Conservation (phyloP, 140 eudicot genomes). For the Anethum foeniculum region DNA sequence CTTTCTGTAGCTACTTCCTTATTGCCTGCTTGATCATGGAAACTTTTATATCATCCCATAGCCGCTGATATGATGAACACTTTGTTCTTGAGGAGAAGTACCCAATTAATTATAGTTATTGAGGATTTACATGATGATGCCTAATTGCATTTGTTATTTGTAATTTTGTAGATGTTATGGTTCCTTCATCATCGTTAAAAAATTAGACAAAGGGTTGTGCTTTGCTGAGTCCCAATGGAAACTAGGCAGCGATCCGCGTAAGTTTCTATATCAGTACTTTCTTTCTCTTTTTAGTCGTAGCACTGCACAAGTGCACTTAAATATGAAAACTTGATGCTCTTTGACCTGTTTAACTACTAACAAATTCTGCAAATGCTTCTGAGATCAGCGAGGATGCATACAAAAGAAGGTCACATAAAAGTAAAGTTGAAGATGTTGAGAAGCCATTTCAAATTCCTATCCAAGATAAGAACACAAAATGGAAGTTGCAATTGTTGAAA, state of each 20-base stretch:
- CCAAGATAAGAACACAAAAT: constrained; percentile 39
- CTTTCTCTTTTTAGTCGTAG: background rate
- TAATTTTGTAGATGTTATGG: background rate
- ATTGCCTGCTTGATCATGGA: background rate
- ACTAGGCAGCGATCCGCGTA: constrained; percentile 10
- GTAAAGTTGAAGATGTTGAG: constrained; percentile 33
- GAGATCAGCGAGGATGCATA: constrained; percentile 51
- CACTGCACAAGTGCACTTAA: background rate
- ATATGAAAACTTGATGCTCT: background rate
- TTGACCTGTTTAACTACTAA: background rate
- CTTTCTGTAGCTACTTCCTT: background rate
- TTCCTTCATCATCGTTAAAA: constrained; percentile 1
- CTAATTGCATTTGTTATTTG: background rate
- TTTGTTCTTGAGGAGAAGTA: background rate
- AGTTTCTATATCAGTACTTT: background rate
- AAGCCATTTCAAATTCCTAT: constrained; percentile 32
- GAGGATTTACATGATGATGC: background rate
- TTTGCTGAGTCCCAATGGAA: constrained; percentile 1
- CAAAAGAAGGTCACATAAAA: constrained; percentile 55
- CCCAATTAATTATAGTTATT: background rate
- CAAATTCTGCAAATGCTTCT: background rate
- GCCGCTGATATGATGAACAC: background rate
- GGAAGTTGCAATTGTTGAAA: constrained; percentile 36
- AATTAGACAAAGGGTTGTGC: background rate
- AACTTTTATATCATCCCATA: background rate